phyloP scores from a whole-genome alignment of 768 basidiomycete species.

The Auricularia heimuer region DNA sequence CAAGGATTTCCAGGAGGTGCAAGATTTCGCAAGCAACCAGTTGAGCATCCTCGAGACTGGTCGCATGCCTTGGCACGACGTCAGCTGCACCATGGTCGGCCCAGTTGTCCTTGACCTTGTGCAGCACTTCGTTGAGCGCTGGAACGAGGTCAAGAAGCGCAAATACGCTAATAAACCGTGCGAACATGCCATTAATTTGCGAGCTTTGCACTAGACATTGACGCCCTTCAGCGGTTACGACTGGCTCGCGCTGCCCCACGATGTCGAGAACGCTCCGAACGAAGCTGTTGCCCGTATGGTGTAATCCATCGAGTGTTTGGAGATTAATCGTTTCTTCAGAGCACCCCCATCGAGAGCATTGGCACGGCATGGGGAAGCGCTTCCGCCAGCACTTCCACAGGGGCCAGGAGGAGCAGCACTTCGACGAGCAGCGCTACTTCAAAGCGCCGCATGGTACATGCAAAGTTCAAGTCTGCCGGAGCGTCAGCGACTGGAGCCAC shows the following conservation, averaged over 20 bases:
- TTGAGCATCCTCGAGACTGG: conserved; percentile 57
- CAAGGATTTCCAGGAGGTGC: conserved; percentile 73
- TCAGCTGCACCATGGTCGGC: conserved; percentile 77
- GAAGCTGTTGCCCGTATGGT: conserved; percentile 54
- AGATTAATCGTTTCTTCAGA: conserved; percentile 17
- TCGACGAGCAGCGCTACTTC: conserved; percentile 32
- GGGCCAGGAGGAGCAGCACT: conserved; percentile 17
- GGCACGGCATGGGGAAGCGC: conserved; percentile 43
- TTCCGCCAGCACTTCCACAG: conserved; percentile 62
- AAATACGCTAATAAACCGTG: conserved; percentile 33
- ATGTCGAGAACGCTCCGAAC: conserved; percentile 47
- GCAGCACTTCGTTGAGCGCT: conserved; percentile 88
- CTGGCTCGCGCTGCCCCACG: conserved; percentile 76
- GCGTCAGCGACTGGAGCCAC: conserved; percentile 89
- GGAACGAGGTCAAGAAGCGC: conserved; percentile 83
- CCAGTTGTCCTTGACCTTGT: conserved; percentile 81
- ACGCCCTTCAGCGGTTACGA: conserved; percentile 27
- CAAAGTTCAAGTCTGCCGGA: conserved; percentile 72
- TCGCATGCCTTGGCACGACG: conserved; percentile 96
- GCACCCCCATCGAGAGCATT: conserved; percentile 62
- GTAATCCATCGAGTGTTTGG: background rate
- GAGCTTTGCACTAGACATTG: background rate
- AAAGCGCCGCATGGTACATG: conserved; percentile 42
- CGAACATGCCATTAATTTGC: too few relatives aligned
- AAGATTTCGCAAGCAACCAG: conserved; percentile 61